Percentiles rank a stretch among this genome's conserved stretches.
Conservation (phyloP, 2,329 filamentous ascomycete genomes). For the Stagonosporopsis vannaccii region DNA sequence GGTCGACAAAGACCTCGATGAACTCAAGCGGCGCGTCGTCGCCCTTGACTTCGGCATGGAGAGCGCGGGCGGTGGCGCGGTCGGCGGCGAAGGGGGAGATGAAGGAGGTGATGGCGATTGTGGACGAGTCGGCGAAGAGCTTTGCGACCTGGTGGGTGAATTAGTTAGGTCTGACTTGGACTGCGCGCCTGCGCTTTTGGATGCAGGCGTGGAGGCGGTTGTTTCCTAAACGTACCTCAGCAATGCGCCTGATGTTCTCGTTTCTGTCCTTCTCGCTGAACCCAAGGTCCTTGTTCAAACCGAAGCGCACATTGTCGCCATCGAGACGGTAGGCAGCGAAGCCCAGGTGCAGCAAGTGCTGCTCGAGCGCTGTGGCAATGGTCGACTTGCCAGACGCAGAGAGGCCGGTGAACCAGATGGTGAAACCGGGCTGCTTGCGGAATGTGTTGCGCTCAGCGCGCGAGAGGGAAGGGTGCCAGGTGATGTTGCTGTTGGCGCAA, state of each 20-base stretch:
- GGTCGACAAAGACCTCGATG: slow-evolving; percentile 92
- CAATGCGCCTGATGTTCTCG: slow-evolving; percentile 97
- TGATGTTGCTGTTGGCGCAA: slow-evolving; percentile 76
- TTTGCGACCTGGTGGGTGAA: slow-evolving; percentile 71
- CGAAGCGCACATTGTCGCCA: slow-evolving; percentile 98
- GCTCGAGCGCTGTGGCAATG: slow-evolving; percentile 94
- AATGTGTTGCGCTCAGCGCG: slow-evolving; percentile 76
- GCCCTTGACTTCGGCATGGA: slow-evolving; percentile 70
- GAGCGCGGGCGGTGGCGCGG: slow-evolving; percentile 77
- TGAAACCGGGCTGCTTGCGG: slow-evolving; percentile 87
- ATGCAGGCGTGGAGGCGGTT: too few relatives aligned
- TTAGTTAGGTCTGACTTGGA: too few relatives aligned
- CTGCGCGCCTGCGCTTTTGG: too few relatives aligned
- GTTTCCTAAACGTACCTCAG: slow-evolving; percentile 71
- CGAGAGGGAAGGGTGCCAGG: slow-evolving; percentile 84
- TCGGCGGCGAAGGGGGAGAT: slow-evolving; percentile 95
- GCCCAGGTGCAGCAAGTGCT: slow-evolving; percentile 88
- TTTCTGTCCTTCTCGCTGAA: slow-evolving; percentile 93
- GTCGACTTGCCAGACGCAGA: slow-evolving; percentile 97
- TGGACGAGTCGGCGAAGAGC: slow-evolving; percentile 89
- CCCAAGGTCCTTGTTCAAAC: slow-evolving; percentile 95
- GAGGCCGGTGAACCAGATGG: slow-evolving; percentile 97
- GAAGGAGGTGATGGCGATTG: slow-evolving; percentile 91
- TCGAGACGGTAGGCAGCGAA: slow-evolving; percentile 90
- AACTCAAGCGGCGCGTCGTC: slow-evolving; percentile 77